Evolutionary conservation across 2,329 filamentous ascomycete genomes (phyloP).

Genomic region (Colletotrichum truncatum): DNA sequence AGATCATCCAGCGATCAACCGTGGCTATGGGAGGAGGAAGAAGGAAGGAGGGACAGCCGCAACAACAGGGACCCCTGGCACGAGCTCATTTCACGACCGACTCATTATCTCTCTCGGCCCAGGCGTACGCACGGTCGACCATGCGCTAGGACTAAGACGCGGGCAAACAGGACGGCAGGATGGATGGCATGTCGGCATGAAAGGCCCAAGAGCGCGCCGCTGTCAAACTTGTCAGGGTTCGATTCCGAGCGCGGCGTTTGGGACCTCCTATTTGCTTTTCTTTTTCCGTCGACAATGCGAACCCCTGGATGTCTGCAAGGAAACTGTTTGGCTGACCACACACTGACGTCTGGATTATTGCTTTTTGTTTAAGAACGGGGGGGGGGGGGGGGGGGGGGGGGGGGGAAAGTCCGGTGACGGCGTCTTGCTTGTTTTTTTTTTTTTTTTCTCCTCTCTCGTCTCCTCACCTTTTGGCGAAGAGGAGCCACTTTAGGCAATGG

Average conservation of each 20-base stretch:
- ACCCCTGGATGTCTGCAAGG: not conserved
- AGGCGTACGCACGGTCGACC: constrained; percentile 7
- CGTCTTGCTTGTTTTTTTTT: not conserved
- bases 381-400: not conserved
- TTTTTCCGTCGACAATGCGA: not conserved
- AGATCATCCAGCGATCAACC: not conserved
- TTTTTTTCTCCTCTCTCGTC: no score
- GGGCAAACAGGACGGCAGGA: not conserved
- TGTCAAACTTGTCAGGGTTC: constrained; percentile 5
- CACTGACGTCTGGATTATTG: constrained; percentile 8
- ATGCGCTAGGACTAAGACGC: not conserved
- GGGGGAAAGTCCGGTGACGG: not conserved
- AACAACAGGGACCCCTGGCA: constrained; percentile 14
- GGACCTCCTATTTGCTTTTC: not conserved
- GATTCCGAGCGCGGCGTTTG: constrained; percentile 6
- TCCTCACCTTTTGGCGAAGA: no score
- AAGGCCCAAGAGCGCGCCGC: not conserved
- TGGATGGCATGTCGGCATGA: not conserved
- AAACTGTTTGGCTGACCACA: not conserved
- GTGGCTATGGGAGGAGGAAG: not conserved
- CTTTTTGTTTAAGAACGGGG: not conserved
- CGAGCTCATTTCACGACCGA: constrained; percentile 22
- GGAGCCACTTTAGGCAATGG: not conserved
- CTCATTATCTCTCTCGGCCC: not conserved
- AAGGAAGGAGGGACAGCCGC: not conserved